phyloP scores from a whole-genome alignment of 345 rosid species.

The Gossypium herbaceum region DNA sequence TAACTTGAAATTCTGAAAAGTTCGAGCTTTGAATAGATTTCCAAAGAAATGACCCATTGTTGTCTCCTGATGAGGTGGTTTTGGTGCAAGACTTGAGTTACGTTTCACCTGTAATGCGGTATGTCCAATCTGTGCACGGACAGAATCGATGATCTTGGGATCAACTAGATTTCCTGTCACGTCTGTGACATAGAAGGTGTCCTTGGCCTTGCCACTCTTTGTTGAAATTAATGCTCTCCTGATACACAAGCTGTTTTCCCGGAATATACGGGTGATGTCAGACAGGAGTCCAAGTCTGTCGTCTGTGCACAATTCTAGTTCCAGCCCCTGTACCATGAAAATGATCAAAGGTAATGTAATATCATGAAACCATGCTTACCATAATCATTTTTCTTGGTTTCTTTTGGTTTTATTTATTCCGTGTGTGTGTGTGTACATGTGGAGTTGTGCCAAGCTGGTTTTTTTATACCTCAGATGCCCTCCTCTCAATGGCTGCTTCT shows the following conservation, averaged over 20 bases:
- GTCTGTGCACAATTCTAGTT: conserved; percentile 47
- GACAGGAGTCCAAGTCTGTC: conserved; percentile 57
- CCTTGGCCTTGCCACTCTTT: conserved; percentile 37
- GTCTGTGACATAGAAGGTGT: conserved; percentile 52
- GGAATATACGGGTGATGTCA: conserved; percentile 50
- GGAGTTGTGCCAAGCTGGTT: not conserved
- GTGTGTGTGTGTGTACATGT: not conserved
- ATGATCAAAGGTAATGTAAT: not conserved
- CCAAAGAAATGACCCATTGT: conserved; percentile 43
- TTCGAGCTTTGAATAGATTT: conserved; percentile 41
- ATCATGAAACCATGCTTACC: not conserved
- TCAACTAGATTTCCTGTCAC: conserved; percentile 46
- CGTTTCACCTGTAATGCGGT: conserved; percentile 34
- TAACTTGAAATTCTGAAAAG: conserved; percentile 45
- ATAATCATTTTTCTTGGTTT: not conserved
- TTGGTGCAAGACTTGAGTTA: conserved; percentile 22
- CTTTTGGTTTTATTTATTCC: not conserved
- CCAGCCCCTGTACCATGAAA: conserved; percentile 40
- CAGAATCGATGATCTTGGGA: conserved; percentile 37
- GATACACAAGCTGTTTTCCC: conserved; percentile 51
- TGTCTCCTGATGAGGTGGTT: conserved; percentile 36
- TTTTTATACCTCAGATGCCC: conserved; percentile 57
- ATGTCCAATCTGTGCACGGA: conserved; percentile 40
- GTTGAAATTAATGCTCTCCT: conserved; percentile 56
- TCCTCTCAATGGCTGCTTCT: conserved; percentile 75